Conservation (phyloP, 495 filamentous ascomycete species). For the Neurospora sp. region DNA sequence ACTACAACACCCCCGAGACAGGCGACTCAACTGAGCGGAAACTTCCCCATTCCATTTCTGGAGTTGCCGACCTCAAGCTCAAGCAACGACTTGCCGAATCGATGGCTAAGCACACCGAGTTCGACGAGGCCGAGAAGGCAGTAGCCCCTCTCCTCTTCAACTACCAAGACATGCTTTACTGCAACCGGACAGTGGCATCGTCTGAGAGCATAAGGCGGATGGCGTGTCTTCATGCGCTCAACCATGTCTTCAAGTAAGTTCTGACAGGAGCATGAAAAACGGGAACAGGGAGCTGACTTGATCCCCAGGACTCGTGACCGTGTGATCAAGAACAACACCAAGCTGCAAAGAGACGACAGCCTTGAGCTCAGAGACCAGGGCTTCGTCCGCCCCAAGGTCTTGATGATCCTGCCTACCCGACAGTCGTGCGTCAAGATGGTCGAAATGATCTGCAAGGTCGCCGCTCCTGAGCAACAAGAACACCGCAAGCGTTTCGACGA, state of each 20-base stretch:
- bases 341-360: constrained; percentile 46
- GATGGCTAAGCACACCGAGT: constrained; percentile 26
- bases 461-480: constrained; percentile 81
- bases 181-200: constrained; percentile 55
- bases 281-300: background rate
- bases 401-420: constrained; percentile 80
- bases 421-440: constrained; percentile 71
- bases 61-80: constrained; percentile 43
- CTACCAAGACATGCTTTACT: constrained; percentile 75
- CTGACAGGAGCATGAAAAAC: background rate
- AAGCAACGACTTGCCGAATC: constrained; percentile 42
- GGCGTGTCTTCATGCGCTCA: constrained; percentile 73
- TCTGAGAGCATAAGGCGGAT: constrained; percentile 57
- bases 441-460: constrained; percentile 59
- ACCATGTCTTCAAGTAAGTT: constrained; percentile 75
- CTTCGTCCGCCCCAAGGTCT: constrained; percentile 86
- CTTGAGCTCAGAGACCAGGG: constrained; percentile 87
- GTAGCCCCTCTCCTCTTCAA: constrained; percentile 54
- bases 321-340: constrained; percentile 84
- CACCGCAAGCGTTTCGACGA: constrained; percentile 90
- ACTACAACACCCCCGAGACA: constrained; percentile 26
- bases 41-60: constrained; percentile 19
- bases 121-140: constrained; percentile 41
- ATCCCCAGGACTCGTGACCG: constrained; percentile 64
- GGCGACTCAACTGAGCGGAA: constrained; percentile 9